Percentiles rank a stretch among this genome's conserved stretches.
Conservation (phyloP, 495 filamentous ascomycete species). For the Penicillium ochrochloron region DNA sequence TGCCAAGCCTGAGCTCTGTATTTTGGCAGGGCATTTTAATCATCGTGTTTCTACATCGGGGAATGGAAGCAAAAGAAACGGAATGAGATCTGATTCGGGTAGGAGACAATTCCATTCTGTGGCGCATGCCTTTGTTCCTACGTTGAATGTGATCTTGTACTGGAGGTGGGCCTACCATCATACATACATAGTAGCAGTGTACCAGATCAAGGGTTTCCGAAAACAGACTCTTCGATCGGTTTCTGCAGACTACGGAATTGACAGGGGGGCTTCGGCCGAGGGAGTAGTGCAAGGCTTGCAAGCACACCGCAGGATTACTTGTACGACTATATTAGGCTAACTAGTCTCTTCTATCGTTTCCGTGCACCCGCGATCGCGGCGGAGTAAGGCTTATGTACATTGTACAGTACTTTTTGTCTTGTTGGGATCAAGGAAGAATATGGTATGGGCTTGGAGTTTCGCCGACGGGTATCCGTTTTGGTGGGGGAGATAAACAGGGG, state of each 20-base stretch:
- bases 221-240: neutral
- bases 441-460: too few relatives aligned
- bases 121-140: neutral
- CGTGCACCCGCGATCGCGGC: neutral
- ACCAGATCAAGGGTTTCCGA: neutral
- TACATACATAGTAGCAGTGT: too few relatives aligned
- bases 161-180: neutral
- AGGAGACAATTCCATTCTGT: neutral
- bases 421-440: neutral
- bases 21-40: neutral
- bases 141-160: slow-evolving; percentile 1
- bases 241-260: slow-evolving; percentile 9
- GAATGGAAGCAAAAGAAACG: neutral
- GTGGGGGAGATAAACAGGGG: neutral
- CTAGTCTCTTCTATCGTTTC: neutral
- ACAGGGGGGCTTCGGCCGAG: too few relatives aligned
- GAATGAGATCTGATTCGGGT: neutral
- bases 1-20: too few relatives aligned
- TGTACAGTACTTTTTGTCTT: neutral
- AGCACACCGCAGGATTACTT: slow-evolving; percentile 13
- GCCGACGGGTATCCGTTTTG: neutral
- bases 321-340: slow-evolving; percentile 1
- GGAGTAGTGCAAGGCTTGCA: too few relatives aligned
- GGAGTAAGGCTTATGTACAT: neutral
- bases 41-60: neutral